Evolutionary conservation across 2,329 filamentous ascomycete species (phyloP).

Genomic region (Paecilomyces niveus): DNA sequence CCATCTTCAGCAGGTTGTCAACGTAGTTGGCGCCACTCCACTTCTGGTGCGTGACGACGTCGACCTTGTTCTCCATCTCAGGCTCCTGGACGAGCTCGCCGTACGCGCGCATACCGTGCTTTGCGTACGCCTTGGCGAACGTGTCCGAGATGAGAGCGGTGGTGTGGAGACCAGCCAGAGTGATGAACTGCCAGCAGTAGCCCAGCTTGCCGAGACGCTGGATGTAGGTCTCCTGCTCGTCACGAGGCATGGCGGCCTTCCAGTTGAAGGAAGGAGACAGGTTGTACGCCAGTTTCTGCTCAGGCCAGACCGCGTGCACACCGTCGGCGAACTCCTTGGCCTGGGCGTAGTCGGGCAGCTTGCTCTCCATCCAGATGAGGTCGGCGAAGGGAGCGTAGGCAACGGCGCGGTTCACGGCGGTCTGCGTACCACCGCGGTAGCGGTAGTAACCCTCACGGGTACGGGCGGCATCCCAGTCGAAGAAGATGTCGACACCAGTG

Average conservation of each 20-base stretch:
- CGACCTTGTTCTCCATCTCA: slow-evolving; percentile 82
- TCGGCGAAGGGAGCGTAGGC: slow-evolving; percentile 92
- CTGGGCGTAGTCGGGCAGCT: slow-evolving; percentile 84
- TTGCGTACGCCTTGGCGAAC: slow-evolving; percentile 75
- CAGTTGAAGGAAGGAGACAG: slow-evolving; percentile 99
- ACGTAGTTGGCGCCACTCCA: slow-evolving; percentile 95
- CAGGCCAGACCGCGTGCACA: slow-evolving; percentile 88
- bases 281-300: slow-evolving; percentile 99
- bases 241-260: slow-evolving; percentile 89
- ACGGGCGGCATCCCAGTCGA: slow-evolving; percentile 90
- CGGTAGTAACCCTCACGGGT: slow-evolving; percentile 95
- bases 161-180: slow-evolving; percentile 92
- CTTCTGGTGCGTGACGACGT: slow-evolving; percentile 98
- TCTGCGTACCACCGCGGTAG: slow-evolving; percentile 83
- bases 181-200: slow-evolving; percentile 99
- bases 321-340: slow-evolving; percentile 89
- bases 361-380: slow-evolving; percentile 99
- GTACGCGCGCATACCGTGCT: slow-evolving; percentile 89
- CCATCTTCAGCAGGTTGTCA: slow-evolving; percentile 94
- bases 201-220: slow-evolving; percentile 75
- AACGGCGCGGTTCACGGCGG: slow-evolving; percentile 80
- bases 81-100: slow-evolving; percentile 97
- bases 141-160: slow-evolving; percentile 86
- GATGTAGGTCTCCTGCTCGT: slow-evolving; percentile 97
- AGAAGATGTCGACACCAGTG: slow-evolving; percentile 75